Conservation (phyloP, 495 filamentous ascomycete species). For the Jackrogersella multiformis region DNA sequence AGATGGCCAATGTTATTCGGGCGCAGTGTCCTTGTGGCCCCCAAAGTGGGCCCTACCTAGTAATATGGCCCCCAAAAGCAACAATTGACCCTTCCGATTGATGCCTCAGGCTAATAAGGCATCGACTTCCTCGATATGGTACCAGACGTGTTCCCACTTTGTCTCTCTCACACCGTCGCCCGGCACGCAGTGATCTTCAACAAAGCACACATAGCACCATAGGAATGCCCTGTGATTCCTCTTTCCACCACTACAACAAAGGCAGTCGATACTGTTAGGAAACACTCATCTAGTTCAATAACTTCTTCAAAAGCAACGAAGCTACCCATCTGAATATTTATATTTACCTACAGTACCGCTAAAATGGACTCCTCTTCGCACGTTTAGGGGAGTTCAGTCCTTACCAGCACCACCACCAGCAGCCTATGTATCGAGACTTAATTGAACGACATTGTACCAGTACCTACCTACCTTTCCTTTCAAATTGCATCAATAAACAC, state of each 20-base stretch:
- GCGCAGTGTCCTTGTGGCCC: slow-evolving; percentile 36
- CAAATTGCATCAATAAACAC: slow-evolving; percentile 38
- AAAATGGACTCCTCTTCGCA: slow-evolving; percentile 40
- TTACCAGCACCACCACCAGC: slow-evolving; percentile 33
- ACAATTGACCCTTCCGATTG: too few relatives aligned
- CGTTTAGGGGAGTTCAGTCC: slow-evolving; percentile 51
- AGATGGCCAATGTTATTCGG: slow-evolving; percentile 24
- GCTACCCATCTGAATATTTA: slow-evolving; percentile 18
- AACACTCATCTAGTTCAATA: slow-evolving; percentile 15
- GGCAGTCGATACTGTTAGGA: background rate
- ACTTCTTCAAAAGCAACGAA: slow-evolving; percentile 26
- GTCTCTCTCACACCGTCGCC: slow-evolving; percentile 23
- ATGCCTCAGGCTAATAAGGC: slow-evolving; percentile 35
- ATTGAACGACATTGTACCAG: slow-evolving; percentile 23
- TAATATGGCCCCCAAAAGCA: slow-evolving; percentile 1
- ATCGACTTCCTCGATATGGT: slow-evolving; percentile 23
- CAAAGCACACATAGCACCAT: slow-evolving; percentile 15
- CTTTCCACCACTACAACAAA: slow-evolving; percentile 19
- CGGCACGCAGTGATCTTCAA: slow-evolving; percentile 7
- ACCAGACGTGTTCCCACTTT: slow-evolving; percentile 37
- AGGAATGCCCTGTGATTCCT: slow-evolving; percentile 18
- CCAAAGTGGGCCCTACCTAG: too few relatives aligned
- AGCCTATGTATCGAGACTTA: slow-evolving; percentile 23
- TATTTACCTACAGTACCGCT: slow-evolving; percentile 18
- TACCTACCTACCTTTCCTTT: slow-evolving; percentile 26